Evolutionary conservation across 768 basidiomycete genomes (phyloP).

Genomic region (Saitozyma podzolica): DNA sequence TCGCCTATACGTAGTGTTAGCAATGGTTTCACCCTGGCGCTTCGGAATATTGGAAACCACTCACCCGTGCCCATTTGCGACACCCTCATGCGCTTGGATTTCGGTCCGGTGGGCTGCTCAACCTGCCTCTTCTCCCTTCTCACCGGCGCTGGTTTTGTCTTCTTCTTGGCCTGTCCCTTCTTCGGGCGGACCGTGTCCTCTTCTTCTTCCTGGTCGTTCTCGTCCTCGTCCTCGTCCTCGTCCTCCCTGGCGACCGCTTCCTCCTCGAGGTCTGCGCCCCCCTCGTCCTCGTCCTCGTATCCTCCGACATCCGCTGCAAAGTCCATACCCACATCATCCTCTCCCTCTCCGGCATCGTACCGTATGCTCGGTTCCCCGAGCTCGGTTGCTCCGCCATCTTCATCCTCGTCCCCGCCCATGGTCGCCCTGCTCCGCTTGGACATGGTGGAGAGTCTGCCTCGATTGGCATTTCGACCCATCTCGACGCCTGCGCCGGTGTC

Average conservation of each 20-base stretch:
- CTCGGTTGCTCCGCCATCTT: neutral
- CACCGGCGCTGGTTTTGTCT: neutral
- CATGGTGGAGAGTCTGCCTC: too few relatives aligned
- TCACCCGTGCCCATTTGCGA: slow-evolving; percentile 18
- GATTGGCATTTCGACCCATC: too few relatives aligned
- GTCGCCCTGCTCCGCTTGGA: neutral
- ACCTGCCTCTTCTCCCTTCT: slow-evolving; percentile 9
- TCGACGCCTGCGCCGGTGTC: neutral
- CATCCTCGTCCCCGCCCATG: slow-evolving; percentile 10
- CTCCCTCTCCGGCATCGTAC: slow-evolving; percentile 18
- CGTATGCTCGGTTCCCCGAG: neutral
- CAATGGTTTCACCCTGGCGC: neutral
- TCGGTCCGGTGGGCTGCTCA: slow-evolving; percentile 8
- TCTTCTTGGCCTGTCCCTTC: slow-evolving; percentile 5
- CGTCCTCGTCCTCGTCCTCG: slow-evolving; percentile 12
- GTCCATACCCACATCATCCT: slow-evolving; percentile 1
- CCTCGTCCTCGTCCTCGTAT: slow-evolving; percentile 6
- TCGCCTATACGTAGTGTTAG: slow-evolving; percentile 9
- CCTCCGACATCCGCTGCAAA: neutral
- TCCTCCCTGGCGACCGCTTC: slow-evolving; percentile 14
- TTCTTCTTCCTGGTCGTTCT: slow-evolving; percentile 8
- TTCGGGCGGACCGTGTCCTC: slow-evolving; percentile 5
- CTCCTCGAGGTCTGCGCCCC: slow-evolving; percentile 12
- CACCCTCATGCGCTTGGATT: slow-evolving; percentile 21
- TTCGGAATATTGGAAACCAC: neutral